Evolutionary conservation across 306 rosid genomes (phyloP).

Genomic region (Cicer yamashitae): DNA sequence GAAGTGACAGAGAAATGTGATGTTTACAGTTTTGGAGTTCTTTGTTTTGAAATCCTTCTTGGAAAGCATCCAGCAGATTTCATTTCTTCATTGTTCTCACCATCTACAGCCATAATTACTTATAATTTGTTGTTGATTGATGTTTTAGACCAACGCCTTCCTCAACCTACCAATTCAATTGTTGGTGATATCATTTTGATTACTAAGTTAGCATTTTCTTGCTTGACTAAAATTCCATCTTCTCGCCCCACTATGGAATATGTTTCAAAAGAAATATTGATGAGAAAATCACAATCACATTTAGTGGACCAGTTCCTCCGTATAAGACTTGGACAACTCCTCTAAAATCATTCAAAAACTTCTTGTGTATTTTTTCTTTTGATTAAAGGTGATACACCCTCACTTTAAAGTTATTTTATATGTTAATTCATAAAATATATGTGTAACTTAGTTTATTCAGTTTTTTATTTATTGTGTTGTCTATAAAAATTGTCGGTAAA

Average conservation of each 20-base stretch:
- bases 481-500: too few relatives aligned
- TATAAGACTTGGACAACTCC: slow-evolving; percentile 44
- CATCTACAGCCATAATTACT: slow-evolving; percentile 27
- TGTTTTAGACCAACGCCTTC: slow-evolving; percentile 33
- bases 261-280: slow-evolving; percentile 25
- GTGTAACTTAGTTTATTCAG: too few relatives aligned
- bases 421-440: too few relatives aligned
- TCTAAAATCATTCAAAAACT: neutral
- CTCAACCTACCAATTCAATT: slow-evolving; percentile 9
- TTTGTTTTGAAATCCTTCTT: slow-evolving; percentile 38
- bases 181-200: slow-evolving; percentile 21
- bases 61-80: slow-evolving; percentile 46
- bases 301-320: slow-evolving; percentile 8
- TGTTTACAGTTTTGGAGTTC: slow-evolving; percentile 41
- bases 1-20: slow-evolving; percentile 42
- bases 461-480: too few relatives aligned
- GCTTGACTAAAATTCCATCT: slow-evolving; percentile 34
- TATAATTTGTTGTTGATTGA: slow-evolving; percentile 30
- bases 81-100: slow-evolving; percentile 18
- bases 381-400: too few relatives aligned
- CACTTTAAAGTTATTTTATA: too few relatives aligned
- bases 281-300: slow-evolving; percentile 27
- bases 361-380: too few relatives aligned
- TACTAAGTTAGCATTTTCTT: slow-evolving; percentile 33
- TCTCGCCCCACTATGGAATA: slow-evolving; percentile 44